Evolutionary conservation across 306 rosid genomes (phyloP).

Genomic region (Vigna angularis): DNA sequence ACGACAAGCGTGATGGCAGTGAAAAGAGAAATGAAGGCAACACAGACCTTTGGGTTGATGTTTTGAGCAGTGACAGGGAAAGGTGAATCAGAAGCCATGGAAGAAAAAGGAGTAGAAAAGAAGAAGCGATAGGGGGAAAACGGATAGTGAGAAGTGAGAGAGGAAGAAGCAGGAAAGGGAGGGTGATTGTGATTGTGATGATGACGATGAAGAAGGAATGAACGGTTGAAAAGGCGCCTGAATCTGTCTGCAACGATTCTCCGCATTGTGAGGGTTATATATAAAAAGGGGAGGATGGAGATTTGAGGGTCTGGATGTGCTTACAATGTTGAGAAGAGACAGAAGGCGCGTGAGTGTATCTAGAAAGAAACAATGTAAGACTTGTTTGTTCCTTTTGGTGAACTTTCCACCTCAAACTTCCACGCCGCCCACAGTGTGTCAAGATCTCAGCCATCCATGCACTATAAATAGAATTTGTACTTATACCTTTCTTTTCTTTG

Average conservation of each 20-base stretch:
- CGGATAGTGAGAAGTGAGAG: background rate
- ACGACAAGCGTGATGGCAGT: background rate
- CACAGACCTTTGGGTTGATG: constrained; percentile 77
- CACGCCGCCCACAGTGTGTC: background rate
- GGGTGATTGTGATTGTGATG: constrained; percentile 5
- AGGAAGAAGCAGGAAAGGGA: background rate
- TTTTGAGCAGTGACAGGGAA: constrained; percentile 58
- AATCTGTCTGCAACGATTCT: constrained; percentile 65
- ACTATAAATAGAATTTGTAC: background rate
- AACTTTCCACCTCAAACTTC: background rate
- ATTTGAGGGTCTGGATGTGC: background rate
- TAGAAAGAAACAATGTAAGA: background rate
- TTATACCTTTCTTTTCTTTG: no score
- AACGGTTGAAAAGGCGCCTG: constrained; percentile 50
- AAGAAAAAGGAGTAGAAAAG: constrained; percentile 41
- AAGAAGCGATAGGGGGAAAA: constrained; percentile 53
- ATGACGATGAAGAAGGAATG: constrained; percentile 24
- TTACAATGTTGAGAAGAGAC: background rate
- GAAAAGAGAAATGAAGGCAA: background rate
- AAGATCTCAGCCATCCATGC: background rate
- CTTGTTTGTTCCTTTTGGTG: background rate
- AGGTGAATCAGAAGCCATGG: constrained; percentile 53
- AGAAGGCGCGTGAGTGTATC: background rate
- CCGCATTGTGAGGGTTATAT: constrained; percentile 61
- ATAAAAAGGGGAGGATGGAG: background rate